Evolutionary conservation across 2,329 filamentous ascomycete species (phyloP), one percentile per base, ranked within the genome.

Genomic region (Lasiodiplodia sp.): DNA sequence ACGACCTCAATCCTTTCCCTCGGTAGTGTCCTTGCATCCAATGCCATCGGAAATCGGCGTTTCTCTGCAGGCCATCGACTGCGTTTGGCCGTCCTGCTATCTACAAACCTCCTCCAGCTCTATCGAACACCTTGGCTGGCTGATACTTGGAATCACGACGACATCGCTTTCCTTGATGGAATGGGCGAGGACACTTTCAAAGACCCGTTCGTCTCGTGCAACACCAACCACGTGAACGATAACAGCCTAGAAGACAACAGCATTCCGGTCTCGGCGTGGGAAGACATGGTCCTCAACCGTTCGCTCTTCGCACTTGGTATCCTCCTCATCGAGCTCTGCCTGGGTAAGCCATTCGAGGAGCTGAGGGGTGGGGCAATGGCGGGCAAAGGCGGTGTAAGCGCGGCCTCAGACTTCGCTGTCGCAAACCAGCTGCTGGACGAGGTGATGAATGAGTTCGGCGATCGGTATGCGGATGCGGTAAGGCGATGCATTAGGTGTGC

Each of bases 401-500:
- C 6, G 40, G 6, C 40, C 2, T 47, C 58, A 10, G 58, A 49
- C 58, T 31, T 49, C 23, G 11, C n/a, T 2, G 23, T 49, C 16
- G 44, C 58, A 18, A 16, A 21, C 4, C 23, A 53, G 28, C 60
- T 14, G 18, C 70, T 76, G 0, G 71, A 77, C 11, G 72, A 73
- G 25, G 68, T 79, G 8, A 70, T 71, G 18, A 72, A 71, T 5
- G 74, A 78, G 11, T 76, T 75, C 38, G 78, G 75, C 5, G 67
- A 47, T 8, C 72, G 71, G 44, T 79, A 79, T 63, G 73, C 73
- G 16, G 74, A 77, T 62, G 78, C 75, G 1, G 77, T 78, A 1
- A 69, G 77, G 18, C 70, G 74, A n/a, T 80, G 77, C 51, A 75
- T 80, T 4, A 68, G 71, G 12, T 78, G 77, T 38, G 73, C 75